Evolutionary conservation across 371 early-diverging fungal species (phyloP).

Genomic region (Apophysomyces ossiformis): DNA sequence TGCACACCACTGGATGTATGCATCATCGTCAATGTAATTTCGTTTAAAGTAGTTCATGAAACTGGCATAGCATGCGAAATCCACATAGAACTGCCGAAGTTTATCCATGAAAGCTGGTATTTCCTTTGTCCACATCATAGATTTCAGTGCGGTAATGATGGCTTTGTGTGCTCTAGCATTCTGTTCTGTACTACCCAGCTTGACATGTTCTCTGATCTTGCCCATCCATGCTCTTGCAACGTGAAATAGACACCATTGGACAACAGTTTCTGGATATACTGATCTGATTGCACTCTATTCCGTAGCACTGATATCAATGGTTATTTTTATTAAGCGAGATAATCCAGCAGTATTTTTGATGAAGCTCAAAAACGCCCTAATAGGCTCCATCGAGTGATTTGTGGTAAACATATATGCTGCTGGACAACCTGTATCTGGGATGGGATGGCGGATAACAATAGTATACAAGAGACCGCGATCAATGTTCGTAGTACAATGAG

Average conservation of each 20-base stretch:
- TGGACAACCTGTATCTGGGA: slow-evolving; percentile 1
- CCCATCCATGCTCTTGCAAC: slow-evolving; percentile 12
- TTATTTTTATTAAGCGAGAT: neutral
- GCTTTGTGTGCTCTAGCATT: neutral
- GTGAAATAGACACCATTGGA: slow-evolving; percentile 12
- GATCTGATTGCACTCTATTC: neutral
- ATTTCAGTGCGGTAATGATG: neutral
- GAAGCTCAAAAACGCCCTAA: neutral
- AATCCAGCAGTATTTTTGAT: neutral
- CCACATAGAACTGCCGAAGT: neutral
- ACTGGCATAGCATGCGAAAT: neutral
- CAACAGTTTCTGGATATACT: neutral
- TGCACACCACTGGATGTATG: neutral
- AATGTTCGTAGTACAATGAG: slow-evolving; percentile 9
- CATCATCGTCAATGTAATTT: neutral
- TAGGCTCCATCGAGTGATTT: neutral
- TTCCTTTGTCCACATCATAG: slow-evolving; percentile 5
- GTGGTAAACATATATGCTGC: slow-evolving; percentile 13
- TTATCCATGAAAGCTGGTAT: neutral
- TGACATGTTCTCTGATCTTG: neutral
- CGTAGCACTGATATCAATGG: neutral
- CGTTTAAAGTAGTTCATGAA: neutral
- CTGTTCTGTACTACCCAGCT: neutral
- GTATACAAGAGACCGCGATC: slow-evolving; percentile 12
- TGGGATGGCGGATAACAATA: slow-evolving; percentile 8